A percentile compares a stretch with the other conserved stretches of the same genome.
Evolutionary conservation across 768 basidiomycete species (phyloP).

Genomic region (Tulasnella calospora): DNA sequence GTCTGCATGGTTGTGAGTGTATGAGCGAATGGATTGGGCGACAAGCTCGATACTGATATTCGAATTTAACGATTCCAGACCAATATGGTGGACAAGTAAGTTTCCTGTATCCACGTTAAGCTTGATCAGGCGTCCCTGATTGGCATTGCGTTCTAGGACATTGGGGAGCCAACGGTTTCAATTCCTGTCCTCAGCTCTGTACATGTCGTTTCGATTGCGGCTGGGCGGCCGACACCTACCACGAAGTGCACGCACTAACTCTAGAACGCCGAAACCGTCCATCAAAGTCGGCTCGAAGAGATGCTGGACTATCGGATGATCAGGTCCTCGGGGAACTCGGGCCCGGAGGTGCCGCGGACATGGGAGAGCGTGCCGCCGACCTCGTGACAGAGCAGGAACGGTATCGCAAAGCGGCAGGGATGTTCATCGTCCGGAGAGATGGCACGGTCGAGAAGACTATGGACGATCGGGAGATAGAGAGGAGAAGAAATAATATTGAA

Average conservation of each 20-base stretch:
- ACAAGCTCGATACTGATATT: not conserved
- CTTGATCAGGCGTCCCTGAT: not conserved
- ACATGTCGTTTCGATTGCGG: conserved; percentile 12
- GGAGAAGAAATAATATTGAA: not conserved
- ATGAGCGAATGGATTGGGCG: not conserved
- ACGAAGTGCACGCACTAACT: conserved; percentile 9
- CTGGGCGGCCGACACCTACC: not conserved
- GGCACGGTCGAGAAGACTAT: conserved; percentile 7
- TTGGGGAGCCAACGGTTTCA: not conserved
- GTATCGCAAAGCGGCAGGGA: not conserved
- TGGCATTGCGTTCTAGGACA: not conserved
- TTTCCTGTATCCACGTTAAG: not conserved
- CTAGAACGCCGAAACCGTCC: conserved; percentile 11
- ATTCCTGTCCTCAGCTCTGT: not conserved
- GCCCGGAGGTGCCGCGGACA: not conserved
- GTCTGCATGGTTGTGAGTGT: not conserved
- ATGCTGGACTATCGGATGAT: not conserved
- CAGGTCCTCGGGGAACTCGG: not conserved
- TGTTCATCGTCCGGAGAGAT: conserved; percentile 4
- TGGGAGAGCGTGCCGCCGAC: conserved; percentile 2
- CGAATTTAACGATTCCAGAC: not conserved
- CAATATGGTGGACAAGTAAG: conserved; percentile 3
- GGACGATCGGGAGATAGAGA: not conserved
- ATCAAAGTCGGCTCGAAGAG: not conserved
- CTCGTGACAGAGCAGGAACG: conserved; percentile 8